Base-by-base conservation (phyloP, 306 rosid species). In the Gastrolobium bilobum region DNA sequence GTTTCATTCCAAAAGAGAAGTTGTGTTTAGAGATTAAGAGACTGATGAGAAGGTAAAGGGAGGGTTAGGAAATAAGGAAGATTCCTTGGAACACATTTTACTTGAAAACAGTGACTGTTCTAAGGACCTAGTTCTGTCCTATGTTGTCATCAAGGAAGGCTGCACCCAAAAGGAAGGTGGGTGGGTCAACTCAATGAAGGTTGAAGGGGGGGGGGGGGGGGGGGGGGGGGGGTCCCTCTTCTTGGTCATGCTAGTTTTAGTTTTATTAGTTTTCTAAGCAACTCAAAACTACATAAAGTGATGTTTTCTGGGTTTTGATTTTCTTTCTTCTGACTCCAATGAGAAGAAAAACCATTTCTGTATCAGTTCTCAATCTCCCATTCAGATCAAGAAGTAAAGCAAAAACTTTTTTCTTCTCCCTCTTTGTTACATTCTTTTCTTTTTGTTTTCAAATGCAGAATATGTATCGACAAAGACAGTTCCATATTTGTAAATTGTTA, bases 131-230 rank as follows among this genome's bases (percentile, higher is more conserved):
- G n/a, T 39, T 0, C 14, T 30, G 37, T 61, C 79, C 73, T 40
- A 71, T 42, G 46, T 59, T 59, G 62, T 80, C 52, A 74, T 81
- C 71, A 67, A 43, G 47, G n/a, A 75, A 65, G 65, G 63, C 39
- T 81, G 84, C 47, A 75, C 44, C 48, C 64, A 42, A 68, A 71
- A 42, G 79, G 48, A 80, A 59, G 81, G 74, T 73, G 73, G 67
- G 75, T 66, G 39, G 77, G 74, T 79, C 73, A 79, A 73, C 42
- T 79, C 74, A 52, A 43, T 59, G 74, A 74, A 73, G 64, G 44
- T 5, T 73, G 40, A 74, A 74, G 7, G 42, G 34, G 47, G 79
- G 74, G 47, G 79, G 74, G 47, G 79, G 74, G 47, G 79, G 74
- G 7, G 42, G 34, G 7, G 42, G 34, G 7, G 42, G 34, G 47